phyloP scores from a whole-genome alignment of 768 basidiomycete genomes.

The Lentinula sp. region DNA sequence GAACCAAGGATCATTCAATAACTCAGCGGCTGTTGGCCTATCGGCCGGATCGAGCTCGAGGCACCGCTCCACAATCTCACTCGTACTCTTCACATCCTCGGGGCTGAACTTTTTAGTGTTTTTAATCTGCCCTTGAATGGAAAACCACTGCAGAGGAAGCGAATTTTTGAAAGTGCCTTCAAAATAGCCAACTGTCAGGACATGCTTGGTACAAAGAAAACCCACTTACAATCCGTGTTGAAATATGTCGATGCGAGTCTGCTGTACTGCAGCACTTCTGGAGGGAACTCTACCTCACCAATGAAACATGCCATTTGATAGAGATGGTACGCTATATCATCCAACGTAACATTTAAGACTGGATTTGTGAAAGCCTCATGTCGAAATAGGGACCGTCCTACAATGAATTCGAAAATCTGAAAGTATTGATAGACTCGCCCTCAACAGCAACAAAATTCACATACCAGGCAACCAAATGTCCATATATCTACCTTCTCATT shows the following conservation, averaged over 20 bases:
- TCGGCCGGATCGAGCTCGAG: conserved; percentile 9
- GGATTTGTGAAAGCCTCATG: not conserved
- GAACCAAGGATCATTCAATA: conserved; percentile 12
- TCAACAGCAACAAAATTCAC: too few species aligned
- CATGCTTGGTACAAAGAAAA: not conserved
- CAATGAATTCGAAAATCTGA: conserved; percentile 9
- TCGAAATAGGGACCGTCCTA: conserved; percentile 5
- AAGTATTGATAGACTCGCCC: too few species aligned
- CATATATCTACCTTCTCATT: conserved; percentile 12
- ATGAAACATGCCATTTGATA: conserved; percentile 4
- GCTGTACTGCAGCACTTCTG: not conserved
- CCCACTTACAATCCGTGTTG: not conserved
- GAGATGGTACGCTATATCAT: not conserved
- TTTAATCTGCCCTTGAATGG: not conserved
- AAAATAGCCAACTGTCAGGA: not conserved
- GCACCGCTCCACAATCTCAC: conserved; percentile 8
- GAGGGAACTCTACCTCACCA: not conserved
- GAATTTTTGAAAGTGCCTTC: not conserved
- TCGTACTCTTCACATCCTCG: not conserved
- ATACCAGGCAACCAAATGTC: conserved; percentile 13
- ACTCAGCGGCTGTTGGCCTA: conserved; percentile 11
- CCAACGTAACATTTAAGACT: not conserved
- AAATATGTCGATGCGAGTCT: conserved; percentile 1
- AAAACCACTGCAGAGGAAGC: not conserved
- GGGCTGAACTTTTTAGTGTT: not conserved